Evolutionary conservation across 1,284 basidiomycete genomes (phyloP), one percentile per base, ranked within the genome.

Genomic region (Apiotrichum domesticum): DNA sequence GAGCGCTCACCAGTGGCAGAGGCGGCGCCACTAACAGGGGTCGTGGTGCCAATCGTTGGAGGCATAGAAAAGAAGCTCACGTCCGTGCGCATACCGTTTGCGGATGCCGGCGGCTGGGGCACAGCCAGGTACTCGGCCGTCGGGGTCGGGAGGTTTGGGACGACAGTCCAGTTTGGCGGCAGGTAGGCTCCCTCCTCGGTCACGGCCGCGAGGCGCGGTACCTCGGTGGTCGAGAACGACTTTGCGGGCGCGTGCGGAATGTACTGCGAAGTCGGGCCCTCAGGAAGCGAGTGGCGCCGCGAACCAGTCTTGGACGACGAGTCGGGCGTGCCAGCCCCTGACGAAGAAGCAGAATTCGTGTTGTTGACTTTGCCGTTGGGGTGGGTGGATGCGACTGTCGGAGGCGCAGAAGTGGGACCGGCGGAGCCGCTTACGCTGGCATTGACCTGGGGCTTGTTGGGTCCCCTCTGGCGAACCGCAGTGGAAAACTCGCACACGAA

Each of bases 401-500:
- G 50, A 14, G 50, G 45, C 21, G 52, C 50, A 15, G 55, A 42
- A 6, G 45, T 37, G 14, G 51, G 46, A 6, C 48, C 51, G 11
- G 9, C 6, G 40, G 33, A 33, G 14, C 34, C 37, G 10, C 33
- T 41, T n/a, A 46, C 39, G 35, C 8, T 40, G 8, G 47, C 4
- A 35, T 49, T 49, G 21, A 49, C 21, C 47, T 54, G 55, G 10
- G 51, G 54, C 51, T 59, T 59, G 56, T 56, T 63, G 5, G 61
- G 61, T 2, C 61, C 61, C 10, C 61, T 55, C 56, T 63, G 61
- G 44, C 61, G 61, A 11, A 63, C 61, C 4, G 53, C 54, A 8
- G 55, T 57, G 8, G 61, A 59, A 43, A 63, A 63, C 58, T 63
- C 62, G 62, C 62, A 63, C 1, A 58, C 56, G 40, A 60, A 63